Base-by-base conservation (phyloP, 768 basidiomycete species). In the Neoboletus brunneissimus region DNA sequence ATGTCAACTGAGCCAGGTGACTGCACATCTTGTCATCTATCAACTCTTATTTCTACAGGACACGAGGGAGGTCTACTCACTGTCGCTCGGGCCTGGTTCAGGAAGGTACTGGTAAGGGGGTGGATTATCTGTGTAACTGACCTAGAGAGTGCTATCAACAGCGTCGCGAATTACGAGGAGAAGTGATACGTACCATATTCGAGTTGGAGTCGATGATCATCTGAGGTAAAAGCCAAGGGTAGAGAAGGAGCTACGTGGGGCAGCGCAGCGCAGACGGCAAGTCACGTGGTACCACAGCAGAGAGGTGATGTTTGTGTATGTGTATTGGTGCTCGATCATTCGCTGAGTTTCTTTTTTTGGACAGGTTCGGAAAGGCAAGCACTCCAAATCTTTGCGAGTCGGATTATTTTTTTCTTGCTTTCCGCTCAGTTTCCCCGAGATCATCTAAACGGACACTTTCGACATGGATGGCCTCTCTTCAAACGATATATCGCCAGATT, bases 91-190 rank as follows among this genome's bases (percentile, higher is more conserved):
- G 45, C 56, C 66, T 57, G 64, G 62, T 22, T 69, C 69, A 23
- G 69, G 66, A 13, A 73, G 65, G 41, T 60, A 63, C 56, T 83
- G 80, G 51, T 84, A 84, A 9, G 82, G 72, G 41, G 82, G 82
- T 40, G 82, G 82, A 40, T 56, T 77, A 13, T 84, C 70, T 3
- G 55, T 51, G 45, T 68, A 50, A 10, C 25, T 56, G 10, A 65
- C 59, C 68, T 69, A 18, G 15, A 22, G 6, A 42, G 45, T 2
- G 12, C n/a, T 1, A 16, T 63, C 35, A 62, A 40, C 35, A 62
- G 44, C 6, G 6, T 25, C 11, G 18, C 4, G 3, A 1, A 11
- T 1, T 18, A 47, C 13, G 5, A 53, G 0, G 44, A 6, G 3
- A 20, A 12, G 3, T 6, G 16, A 22, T 4, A 43, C 64, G 40